These are phyloP conservation scores for Camptophora hylomeconis DNA, from an alignment of 2,329 filamentous ascomycete species.

Conservation along the genomic window DNA sequence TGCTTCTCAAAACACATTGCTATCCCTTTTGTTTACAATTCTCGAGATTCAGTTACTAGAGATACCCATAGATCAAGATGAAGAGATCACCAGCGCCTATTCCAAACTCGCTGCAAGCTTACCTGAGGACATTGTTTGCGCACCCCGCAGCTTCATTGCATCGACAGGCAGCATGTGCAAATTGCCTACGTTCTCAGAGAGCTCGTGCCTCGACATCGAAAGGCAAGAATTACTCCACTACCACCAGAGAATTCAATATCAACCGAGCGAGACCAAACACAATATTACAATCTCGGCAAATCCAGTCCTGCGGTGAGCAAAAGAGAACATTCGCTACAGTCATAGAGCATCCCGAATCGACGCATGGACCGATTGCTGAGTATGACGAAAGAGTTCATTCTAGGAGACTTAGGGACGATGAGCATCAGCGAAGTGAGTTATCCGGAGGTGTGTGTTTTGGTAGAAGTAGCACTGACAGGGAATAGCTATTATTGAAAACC, in stretches of 20 bases:
- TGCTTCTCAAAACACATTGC: too few relatives aligned
- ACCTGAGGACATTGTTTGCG: conserved; percentile 10
- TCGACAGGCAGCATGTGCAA: background rate
- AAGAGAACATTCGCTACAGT: conserved; percentile 11
- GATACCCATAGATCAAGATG: too few relatives aligned
- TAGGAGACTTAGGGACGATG: conserved; percentile 69
- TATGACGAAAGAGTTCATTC: conserved; percentile 70
- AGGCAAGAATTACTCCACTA: background rate
- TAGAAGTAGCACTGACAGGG: conserved; percentile 9
- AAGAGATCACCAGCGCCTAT: conserved; percentile 9
- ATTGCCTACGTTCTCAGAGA: conserved; percentile 2
- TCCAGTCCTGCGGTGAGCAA: conserved; percentile 1
- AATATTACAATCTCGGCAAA: background rate
- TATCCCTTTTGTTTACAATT: too few relatives aligned
- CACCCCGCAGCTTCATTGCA: background rate
- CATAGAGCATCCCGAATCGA: conserved; percentile 6
- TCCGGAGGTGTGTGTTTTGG: background rate
- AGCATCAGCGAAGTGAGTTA: conserved; percentile 69
- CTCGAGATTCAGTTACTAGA: too few relatives aligned
- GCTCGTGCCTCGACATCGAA: background rate
- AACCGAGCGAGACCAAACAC: conserved; percentile 5
- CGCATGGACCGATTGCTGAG: conserved; percentile 63
- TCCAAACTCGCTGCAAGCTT: conserved; percentile 10
- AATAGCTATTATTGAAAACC: conserved; percentile 69
- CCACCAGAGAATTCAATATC: conserved; percentile 5